Base-by-base conservation (phyloP, 805 yeast species). In the Metschnikowia lachancei region DNA sequence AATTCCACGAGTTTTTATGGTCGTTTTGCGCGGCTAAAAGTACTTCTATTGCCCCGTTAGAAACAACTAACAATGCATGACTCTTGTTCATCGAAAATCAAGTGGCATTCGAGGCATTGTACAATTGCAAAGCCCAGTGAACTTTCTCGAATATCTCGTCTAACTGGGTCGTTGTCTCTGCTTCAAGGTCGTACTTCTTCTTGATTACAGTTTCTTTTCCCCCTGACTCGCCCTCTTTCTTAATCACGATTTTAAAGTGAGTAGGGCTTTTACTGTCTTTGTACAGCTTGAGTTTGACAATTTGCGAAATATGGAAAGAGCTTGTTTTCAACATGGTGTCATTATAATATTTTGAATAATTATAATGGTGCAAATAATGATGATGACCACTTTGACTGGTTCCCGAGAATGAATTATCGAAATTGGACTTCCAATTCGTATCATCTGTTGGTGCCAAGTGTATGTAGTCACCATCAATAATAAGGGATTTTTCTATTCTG, bases 391-490 rank as follows among this genome's bases (percentile, higher is more conserved):
- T 43, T 22, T 42, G 49, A 20, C 43, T 45, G 35, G 53, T 45
- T 13, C 49, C 55, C n/a, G 62, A 45, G 40, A 65, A 62, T n/a
- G 70, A 65, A 42, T 62, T 63, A 28, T 70, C 74, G 1, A 65
- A 65, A 26, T 58, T 64, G 41, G 60, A 57, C 29, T 63, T 62
- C 52, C 63, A 66, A 6, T 80, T 54, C 77, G 80, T 75, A 49
- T 87, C 92, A 56, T 87, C 89, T 7, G 90, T 83, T 0, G 97
- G 97, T 57, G 88, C 80, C 40, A 92, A 78, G 58, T 91, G 92
- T 12, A 92, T 80, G 58, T 89, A 90, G 57, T 89, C 96, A n/a
- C 97, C 98, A 64, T 92, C 98, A 32, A 92, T 80, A 1, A 94
- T 90, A 28, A 92, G 71, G 0, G 90, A 80, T 56, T 94, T 80